Conservation (phyloP, 208 protist species). For the Leishmania aethiopica region DNA sequence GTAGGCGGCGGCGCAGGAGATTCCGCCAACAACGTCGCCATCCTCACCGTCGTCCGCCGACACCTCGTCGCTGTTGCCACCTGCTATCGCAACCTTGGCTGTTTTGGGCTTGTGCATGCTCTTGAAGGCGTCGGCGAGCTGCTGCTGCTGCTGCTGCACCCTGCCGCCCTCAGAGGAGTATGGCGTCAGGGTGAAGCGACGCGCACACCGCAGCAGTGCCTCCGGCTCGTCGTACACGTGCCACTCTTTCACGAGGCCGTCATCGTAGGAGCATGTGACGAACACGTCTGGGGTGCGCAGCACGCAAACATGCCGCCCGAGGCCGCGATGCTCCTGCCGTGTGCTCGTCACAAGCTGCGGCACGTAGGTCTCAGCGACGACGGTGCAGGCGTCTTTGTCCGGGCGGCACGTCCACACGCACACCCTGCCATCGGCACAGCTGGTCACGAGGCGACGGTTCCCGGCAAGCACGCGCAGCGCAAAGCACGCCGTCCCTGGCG, state of each 20-base stretch:
- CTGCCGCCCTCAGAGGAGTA: constrained; percentile 5
- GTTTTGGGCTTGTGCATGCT: constrained; percentile 1
- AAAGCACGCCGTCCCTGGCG: constrained; percentile 47
- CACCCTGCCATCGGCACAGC: constrained; percentile 59
- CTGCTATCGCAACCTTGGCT: not conserved
- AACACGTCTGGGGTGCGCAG: constrained; percentile 75
- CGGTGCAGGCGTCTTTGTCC: not conserved
- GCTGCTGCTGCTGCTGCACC: constrained; percentile 8
- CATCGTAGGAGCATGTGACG: constrained; percentile 67
- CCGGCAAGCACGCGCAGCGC: constrained; percentile 55
- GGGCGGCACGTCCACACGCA: constrained; percentile 51
- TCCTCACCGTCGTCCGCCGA: constrained; percentile 5
- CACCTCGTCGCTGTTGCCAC: constrained; percentile 1
- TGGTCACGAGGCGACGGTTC: constrained; percentile 46
- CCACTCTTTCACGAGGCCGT: constrained; percentile 83
- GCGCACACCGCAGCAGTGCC: constrained; percentile 59
- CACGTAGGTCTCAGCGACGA: constrained; percentile 32
- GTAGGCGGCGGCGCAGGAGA: constrained; percentile 63
- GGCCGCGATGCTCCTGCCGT: constrained; percentile 27
- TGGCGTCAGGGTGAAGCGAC: constrained; percentile 54
- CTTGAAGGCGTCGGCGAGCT: constrained; percentile 28
- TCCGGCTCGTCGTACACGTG: constrained; percentile 83
- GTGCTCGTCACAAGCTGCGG: constrained; percentile 34
- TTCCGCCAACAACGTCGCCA: constrained; percentile 40
- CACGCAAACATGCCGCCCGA: constrained; percentile 57